Base-by-base conservation (phyloP, 192 early-diverging fungal genomes). In the Backusella circina region DNA sequence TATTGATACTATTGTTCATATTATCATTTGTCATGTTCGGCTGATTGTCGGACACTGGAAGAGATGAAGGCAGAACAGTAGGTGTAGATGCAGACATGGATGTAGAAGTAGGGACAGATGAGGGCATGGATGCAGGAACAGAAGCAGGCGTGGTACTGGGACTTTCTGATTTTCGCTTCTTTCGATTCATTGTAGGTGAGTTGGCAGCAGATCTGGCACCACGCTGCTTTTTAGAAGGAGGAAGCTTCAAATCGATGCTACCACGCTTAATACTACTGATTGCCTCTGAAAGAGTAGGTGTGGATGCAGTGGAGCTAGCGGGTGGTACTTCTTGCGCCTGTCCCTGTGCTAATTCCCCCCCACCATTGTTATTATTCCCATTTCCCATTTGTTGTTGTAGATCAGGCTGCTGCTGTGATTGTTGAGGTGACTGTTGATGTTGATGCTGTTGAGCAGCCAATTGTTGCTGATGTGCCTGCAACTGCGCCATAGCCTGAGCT, bases 231-330 rank as follows among this genome's bases (percentile, higher is more conserved):
- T 81, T 81, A 4, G 64, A 38, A 4, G 71, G 32, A 18, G 79
- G 79, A 26, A 81, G 67, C 23, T 81, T 81, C n/a, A 81, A 28
- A 65, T 81, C 79, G 26, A 81, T 77, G 50, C 72, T 81, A 7
- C 30, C 71, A 70, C 76, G 79, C 32, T 81, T 81, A 1, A 76
- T 65, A 41, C 65, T 51, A 15, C 39, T 64, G 3, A 68, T 67
- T 10, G 30, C 21, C 4, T 77, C 33, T 23, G 71, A 44, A 13
- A 44, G 23, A 3, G 72, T 66, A 18, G 77, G 21, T 7, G 41
- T 70, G 13, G 36, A 67, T 13, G 70, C 70, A 7, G 41, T 67
- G 5, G 66, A 67, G 23, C 23, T 61, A 28, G 54, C 23, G 26
- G 66, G 66, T 32, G 10, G 66, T 4, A 21, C 32, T 15, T n/a